Evolutionary conservation across 2,329 filamentous ascomycete species (phyloP), one percentile per base, ranked within the genome.

Genomic region (Daldinia eschscholtzii): DNA sequence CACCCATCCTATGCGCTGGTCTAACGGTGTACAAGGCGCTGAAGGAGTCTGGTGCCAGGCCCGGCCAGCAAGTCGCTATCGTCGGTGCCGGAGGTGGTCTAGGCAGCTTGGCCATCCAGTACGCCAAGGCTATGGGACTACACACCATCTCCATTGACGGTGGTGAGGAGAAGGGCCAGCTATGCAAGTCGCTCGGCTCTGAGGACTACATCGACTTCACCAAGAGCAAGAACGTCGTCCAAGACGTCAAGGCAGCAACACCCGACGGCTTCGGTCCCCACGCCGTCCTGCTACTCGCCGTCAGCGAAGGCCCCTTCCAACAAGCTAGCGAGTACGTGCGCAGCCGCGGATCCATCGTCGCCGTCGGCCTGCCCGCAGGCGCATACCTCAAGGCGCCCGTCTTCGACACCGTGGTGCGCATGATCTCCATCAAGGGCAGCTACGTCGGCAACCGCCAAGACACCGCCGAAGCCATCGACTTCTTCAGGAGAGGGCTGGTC

Each of bases 371-470:
- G 28, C 95, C 95, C 4, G 91, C 92, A 41, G 86, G 90, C 71
- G 94, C 94, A 1, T 92, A 86, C 81, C 87, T 98, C 72, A 88
- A 88, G 74, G 94, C 94, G 1, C 92, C 93, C 42, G 94, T 98
- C 62, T 97, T 98, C 80, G 91, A 94, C 78, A 93, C 92, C 6
- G 95, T 98, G 70, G 86, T 95, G 78, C 84, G 76, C 82, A 97
- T 97, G 93, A 90, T 98, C 83, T 90, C 82, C 76, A 98, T 98
- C 86, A 93, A 93, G 85, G 94, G 94, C 68, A 93, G 90, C 75
- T 98, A 98, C 79, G 95, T 98, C 73, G 95, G 95, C 65, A 98
- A 97, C 85, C 89, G 95, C 73, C 90, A 92, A 79, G 95, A 98
- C 79, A 91, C 90, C 0, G 88, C 90, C 60, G 95, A 98, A 84